Evolutionary conservation across 371 early-diverging fungal species (phyloP), one percentile per base, ranked within the genome.

Genomic region (Apophysomyces sp.): DNA sequence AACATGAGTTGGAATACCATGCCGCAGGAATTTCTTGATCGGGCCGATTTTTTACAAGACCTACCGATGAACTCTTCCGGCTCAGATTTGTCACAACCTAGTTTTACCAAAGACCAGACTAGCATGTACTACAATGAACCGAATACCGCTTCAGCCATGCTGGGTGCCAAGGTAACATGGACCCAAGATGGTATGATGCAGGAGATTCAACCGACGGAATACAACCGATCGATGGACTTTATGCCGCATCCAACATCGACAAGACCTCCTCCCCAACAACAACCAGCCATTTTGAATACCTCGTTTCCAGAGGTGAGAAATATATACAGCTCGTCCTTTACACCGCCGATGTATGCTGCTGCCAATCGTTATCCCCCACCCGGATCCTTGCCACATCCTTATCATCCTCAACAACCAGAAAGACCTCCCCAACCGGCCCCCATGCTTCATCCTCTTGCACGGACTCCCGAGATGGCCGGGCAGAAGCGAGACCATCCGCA

Each of bases 1-100:
- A 66, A 60, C 49, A 76, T 73, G 70, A 64, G 66, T 24, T 78
- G 79, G 79, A 58, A 71, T 24, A 71, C 67, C 2, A 76, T 76
- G 73, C 76, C 76, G 16, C 65, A 65, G 7, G 57, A 65, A 0
- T 77, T 77, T 37, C 36, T 69, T 29, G 74, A 74, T 31, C 60
- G 72, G 51, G 57, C 70, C 12, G 62, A 63, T 37, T 63, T 76
- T 6, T 56, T 62, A 32, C 66, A 57, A 32, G 52, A 56, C 9
- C 21, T 44, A 6, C 49, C 49, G 6, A 44, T 21, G 49, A 21
- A 9, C 9, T 44, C 49, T 18, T 44, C 49, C 9, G 49, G 18
- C 9, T 21, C 49, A 0, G 21, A n/a, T 5, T 44, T 44, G 11
- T 21, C 49, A 24, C 49, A 44, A 21, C 21, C 49, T 9, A 44